Base-by-base conservation (phyloP, 352 stramenopile genomes). In the Stephanocyclus meneghinianus region DNA sequence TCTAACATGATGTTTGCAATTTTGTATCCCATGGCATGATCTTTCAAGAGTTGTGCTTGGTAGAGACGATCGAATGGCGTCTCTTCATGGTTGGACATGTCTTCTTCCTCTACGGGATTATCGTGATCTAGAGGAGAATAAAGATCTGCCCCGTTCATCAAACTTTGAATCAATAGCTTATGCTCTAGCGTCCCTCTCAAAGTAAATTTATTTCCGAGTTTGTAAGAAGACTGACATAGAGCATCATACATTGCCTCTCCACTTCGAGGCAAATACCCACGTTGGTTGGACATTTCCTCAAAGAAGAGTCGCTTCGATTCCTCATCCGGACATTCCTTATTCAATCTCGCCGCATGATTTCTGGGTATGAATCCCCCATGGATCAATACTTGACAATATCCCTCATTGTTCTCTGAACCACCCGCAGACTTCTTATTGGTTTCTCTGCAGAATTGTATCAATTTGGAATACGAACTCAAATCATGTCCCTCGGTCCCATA, bases 321-420 rank as follows among this genome's bases (percentile, higher is more conserved):
- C 16, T 44, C 29, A 62, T 81, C 77, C 4, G 69, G 57, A 21
- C 75, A 77, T 62, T 91, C 87, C 55, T 87, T 90, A 64, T 91
- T 86, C 6, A 92, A 50, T 60, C 74, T 78, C n/a, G 76, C 55
- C 13, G 87, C 87, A 63, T 84, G 88, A 60, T 80, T 82, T 50
- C 87, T 47, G 30, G 87, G 80, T 47, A 92, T 80, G 65, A 92
- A 92, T 30, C 87, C 87, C 15, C 79, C 87, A 55, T 92, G 84
- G 0, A 92, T 44, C 42, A 72, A 35, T 16, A 90, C 68, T 57
- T 47, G 7, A 32, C 55, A 80, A 44, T 56, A 60, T n/a, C 3
- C 21, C 7, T 67, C 32, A 21, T 83, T 40, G 10, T 51, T 48
- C 0, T 62, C 44, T 10, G 3, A 30, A 21, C 1, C 15, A 13